Percentiles rank a stretch among this genome's conserved stretches.
phyloP scores from a whole-genome alignment of 768 basidiomycete species.

The Sarcodon sp. region DNA sequence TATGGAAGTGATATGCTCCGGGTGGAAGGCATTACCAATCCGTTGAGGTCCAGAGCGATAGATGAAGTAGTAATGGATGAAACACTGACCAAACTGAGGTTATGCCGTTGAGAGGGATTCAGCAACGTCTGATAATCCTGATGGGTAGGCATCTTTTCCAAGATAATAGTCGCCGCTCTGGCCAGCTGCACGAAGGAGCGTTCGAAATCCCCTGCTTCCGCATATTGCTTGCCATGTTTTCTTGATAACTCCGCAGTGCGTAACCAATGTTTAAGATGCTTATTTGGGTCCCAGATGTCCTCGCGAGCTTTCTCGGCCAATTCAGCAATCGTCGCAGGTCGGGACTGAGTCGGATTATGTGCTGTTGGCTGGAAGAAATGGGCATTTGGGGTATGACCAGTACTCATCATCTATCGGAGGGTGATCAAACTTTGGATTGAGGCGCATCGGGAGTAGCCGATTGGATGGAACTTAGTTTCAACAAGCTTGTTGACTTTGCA shows the following conservation, averaged over 20 bases:
- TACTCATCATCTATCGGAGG: too few species aligned
- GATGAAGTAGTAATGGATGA: neutral
- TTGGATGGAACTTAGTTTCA: too few species aligned
- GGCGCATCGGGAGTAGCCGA: too few species aligned
- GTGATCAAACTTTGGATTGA: too few species aligned
- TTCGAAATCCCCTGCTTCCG: constrained; percentile 45
- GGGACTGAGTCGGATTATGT: constrained; percentile 4
- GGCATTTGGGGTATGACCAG: too few species aligned
- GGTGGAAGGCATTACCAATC: neutral
- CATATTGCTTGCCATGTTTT: constrained; percentile 34
- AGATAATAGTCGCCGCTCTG: constrained; percentile 62
- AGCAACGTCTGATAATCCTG: constrained; percentile 47
- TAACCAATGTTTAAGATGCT: constrained; percentile 54
- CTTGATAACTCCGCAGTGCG: constrained; percentile 52
- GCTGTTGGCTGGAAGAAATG: too few species aligned
- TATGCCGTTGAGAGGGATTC: constrained; percentile 44
- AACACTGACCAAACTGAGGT: constrained; percentile 54
- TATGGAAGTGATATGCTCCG: neutral
- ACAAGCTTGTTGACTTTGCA: too few species aligned
- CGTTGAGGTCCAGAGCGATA: neutral
- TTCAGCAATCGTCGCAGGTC: constrained; percentile 52
- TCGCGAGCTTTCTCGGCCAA: constrained; percentile 50
- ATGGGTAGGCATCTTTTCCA: constrained; percentile 69
- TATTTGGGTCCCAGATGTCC: constrained; percentile 41
- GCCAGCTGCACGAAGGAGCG: constrained; percentile 63